These are phyloP conservation scores for Phytophthora palmivora DNA, from an alignment of 352 stramenopile genomes.

Conservation along the genomic window DNA sequence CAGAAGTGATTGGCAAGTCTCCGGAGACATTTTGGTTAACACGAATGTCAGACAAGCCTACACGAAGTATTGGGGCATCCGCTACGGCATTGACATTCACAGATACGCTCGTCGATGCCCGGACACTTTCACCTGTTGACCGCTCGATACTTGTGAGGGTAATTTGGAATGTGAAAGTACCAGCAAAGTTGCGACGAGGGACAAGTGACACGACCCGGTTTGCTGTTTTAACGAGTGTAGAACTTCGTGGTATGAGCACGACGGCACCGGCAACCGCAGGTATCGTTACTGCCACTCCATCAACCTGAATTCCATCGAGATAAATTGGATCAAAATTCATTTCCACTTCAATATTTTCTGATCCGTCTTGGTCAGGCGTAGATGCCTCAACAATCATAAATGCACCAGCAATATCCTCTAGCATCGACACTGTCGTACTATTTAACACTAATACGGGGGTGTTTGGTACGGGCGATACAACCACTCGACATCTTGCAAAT, in stretches of 20 bases:
- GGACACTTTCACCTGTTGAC: constrained; percentile 31
- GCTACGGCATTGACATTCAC: constrained; percentile 42
- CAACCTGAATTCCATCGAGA: constrained; percentile 39
- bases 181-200: constrained; percentile 47
- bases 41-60: constrained; percentile 22
- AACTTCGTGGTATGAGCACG: constrained; percentile 29
- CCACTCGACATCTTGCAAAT: constrained; percentile 39
- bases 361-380: constrained; percentile 55
- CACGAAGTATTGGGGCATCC: constrained; percentile 40
- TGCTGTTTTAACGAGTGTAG: constrained; percentile 6
- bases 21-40: constrained; percentile 46
- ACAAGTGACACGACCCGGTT: constrained; percentile 40
- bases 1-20: constrained; percentile 36
- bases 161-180: constrained; percentile 42
- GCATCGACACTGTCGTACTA: constrained; percentile 26
- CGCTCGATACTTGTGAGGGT: constrained; percentile 37
- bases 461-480: constrained; percentile 51
- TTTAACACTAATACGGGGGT: constrained; percentile 41
- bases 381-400: constrained; percentile 48
- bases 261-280: constrained; percentile 17
- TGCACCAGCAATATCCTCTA: constrained; percentile 41
- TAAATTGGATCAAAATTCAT: constrained; percentile 42
- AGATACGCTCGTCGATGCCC: constrained; percentile 29
- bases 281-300: constrained; percentile 28
- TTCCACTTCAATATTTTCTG: constrained; percentile 54